Evolutionary conservation across 306 rosid genomes (phyloP).

Genomic region (Potentilla sterilis): DNA sequence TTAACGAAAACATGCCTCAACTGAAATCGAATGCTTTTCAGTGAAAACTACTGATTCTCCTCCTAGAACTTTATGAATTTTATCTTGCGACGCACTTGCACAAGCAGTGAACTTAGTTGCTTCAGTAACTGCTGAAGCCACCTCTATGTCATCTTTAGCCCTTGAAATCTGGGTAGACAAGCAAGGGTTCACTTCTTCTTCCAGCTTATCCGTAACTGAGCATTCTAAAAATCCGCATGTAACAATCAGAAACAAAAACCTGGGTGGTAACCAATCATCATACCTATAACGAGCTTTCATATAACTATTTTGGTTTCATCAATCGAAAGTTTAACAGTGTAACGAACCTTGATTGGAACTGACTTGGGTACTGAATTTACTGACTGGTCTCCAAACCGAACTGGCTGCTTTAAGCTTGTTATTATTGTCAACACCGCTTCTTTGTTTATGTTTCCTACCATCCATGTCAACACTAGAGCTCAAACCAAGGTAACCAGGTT

Average conservation of each 20-base stretch:
- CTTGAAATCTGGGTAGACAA: constrained; percentile 32
- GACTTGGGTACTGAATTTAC: constrained; percentile 43
- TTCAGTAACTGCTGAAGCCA: constrained; percentile 33
- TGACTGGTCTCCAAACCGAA: constrained; percentile 63
- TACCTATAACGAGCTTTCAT: background rate
- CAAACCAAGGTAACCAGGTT: constrained; percentile 34
- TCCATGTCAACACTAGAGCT: constrained; percentile 47
- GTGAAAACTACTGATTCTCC: constrained; percentile 46
- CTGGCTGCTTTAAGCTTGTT: constrained; percentile 36
- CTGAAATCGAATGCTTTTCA: constrained; percentile 56
- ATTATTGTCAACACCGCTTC: constrained; percentile 26
- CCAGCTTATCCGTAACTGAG: constrained; percentile 29
- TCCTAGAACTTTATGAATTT: constrained; percentile 29
- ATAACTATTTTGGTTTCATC: background rate
- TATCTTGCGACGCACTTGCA: constrained; percentile 32
- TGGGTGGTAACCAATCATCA: background rate
- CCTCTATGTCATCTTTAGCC: constrained; percentile 27
- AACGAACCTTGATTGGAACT: constrained; percentile 55
- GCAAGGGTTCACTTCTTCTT: constrained; percentile 22
- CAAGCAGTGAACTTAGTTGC: constrained; percentile 34
- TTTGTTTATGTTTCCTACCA: constrained; percentile 38
- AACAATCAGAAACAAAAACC: background rate
- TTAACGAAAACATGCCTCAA: constrained; percentile 48
- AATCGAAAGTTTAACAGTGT: background rate
- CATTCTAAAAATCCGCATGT: constrained; percentile 24